These are phyloP conservation scores for Microdochium paspali DNA, from an alignment of 2,329 filamentous ascomycete species.

Conservation along the genomic window DNA sequence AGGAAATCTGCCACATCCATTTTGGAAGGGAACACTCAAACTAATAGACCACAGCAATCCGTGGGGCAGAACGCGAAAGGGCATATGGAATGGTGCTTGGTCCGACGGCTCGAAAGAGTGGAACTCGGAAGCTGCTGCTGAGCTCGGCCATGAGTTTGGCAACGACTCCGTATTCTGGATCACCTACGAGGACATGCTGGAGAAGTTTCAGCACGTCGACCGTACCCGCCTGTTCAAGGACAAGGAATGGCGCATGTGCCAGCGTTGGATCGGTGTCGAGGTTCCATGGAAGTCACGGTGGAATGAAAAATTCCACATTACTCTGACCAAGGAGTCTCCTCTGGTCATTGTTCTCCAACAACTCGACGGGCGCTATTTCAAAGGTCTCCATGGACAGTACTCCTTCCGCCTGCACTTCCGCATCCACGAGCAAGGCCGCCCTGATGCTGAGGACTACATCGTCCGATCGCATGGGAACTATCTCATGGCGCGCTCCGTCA, in stretches of 20 bases:
- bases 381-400: slow-evolving; percentile 51
- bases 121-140: slow-evolving; percentile 46
- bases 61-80: slow-evolving; percentile 49
- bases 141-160: slow-evolving; percentile 49
- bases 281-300: slow-evolving; percentile 55
- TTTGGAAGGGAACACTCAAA: slow-evolving; percentile 1
- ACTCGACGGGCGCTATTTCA: slow-evolving; percentile 53
- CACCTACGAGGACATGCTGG: slow-evolving; percentile 50
- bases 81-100: slow-evolving; percentile 51
- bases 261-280: slow-evolving; percentile 52
- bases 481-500: slow-evolving; percentile 47
- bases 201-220: slow-evolving; percentile 53
- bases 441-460: slow-evolving; percentile 47
- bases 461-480: slow-evolving; percentile 51
- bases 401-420: slow-evolving; percentile 39
- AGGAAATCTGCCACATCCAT: slow-evolving; percentile 5
- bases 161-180: slow-evolving; percentile 58
- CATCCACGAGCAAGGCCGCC: slow-evolving; percentile 38
- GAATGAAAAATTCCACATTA: slow-evolving; percentile 52
- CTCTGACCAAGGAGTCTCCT: slow-evolving; percentile 43
- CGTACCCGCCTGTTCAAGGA: slow-evolving; percentile 53
- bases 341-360: slow-evolving; percentile 52
- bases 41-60: slow-evolving; percentile 33
- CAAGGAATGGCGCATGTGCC: slow-evolving; percentile 45
- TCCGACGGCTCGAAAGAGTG: slow-evolving; percentile 53